Conservation (phyloP, 148 eudicot genomes). For the Silene uniflora region DNA sequence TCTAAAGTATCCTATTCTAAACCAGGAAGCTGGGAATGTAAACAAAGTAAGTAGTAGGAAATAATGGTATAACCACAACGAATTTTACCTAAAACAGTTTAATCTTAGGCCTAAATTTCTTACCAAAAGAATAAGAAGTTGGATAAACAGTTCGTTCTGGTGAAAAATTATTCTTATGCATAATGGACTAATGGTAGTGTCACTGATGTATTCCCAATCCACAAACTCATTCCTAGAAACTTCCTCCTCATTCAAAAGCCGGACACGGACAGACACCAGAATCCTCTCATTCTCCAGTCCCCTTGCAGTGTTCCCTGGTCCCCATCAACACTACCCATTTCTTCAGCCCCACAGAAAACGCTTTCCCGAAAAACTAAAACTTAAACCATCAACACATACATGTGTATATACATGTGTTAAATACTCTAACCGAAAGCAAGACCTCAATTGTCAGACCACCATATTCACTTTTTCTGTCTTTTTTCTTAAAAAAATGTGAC, state of each 20-base stretch:
- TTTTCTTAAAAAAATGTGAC: constrained; percentile 15
- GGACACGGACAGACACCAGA: constrained; percentile 76
- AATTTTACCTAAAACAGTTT: too few relatives aligned
- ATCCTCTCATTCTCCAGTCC: constrained; percentile 60
- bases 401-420: background rate
- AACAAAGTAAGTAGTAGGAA: too few relatives aligned
- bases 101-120: too few relatives aligned
- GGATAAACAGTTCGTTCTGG: constrained; percentile 82
- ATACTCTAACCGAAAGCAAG: constrained; percentile 4
- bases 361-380: background rate
- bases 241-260: constrained; percentile 89
- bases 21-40: too few relatives aligned
- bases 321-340: constrained; percentile 39
- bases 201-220: constrained; percentile 85
- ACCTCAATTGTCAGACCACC: constrained; percentile 17
- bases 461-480: background rate
- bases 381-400: constrained; percentile 10
- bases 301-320: constrained; percentile 27
- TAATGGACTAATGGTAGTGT: constrained; percentile 50
- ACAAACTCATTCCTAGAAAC: constrained; percentile 54
- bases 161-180: constrained; percentile 56
- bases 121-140: constrained; percentile 81
- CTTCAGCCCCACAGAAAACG: constrained; percentile 7
- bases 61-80: too few relatives aligned
- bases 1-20: too few relatives aligned